These are phyloP conservation scores for Cyanidiococcus yangmingshanensis DNA, from an alignment of 23 red algal genomes.

Conservation along the genomic window DNA sequence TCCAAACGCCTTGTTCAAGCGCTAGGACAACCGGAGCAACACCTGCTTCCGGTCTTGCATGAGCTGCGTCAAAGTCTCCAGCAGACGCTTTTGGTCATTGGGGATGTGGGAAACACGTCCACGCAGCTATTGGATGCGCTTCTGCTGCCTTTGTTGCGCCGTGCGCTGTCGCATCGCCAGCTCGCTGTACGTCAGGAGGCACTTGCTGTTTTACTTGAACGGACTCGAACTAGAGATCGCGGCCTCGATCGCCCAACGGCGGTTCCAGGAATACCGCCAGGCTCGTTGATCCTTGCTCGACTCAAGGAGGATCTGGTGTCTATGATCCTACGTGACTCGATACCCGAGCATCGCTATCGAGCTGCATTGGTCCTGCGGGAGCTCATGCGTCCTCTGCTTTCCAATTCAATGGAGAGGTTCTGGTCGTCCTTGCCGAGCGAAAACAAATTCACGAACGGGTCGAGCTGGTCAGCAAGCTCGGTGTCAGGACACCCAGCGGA, in stretches of 20 bases:
- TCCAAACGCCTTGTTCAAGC: constrained; percentile 30
- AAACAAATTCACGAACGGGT: not conserved
- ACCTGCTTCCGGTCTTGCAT: not conserved
- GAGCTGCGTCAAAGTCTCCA: not conserved
- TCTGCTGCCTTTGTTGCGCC: constrained; percentile 2
- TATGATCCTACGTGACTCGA: not conserved
- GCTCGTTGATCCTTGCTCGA: not conserved
- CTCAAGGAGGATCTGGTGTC: not conserved
- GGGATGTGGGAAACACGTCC: not conserved
- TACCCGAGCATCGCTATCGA: not conserved
- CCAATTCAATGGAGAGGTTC: not conserved
- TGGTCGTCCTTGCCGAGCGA: not conserved
- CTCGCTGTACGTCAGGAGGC: not conserved
- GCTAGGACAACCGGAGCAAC: constrained; percentile 14
- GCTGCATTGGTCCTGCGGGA: not conserved
- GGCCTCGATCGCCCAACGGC: not conserved
- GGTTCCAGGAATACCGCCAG: not conserved
- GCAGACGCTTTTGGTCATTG: not conserved
- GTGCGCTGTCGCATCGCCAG: not conserved
- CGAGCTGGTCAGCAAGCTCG: too few relatives aligned
- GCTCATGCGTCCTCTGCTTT: not conserved
- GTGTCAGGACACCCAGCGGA: too few relatives aligned
- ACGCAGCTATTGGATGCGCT: not conserved
- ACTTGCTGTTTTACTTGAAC: not conserved
- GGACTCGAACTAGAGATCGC: not conserved